These are phyloP conservation scores for Lepidium africanum DNA, from an alignment of 345 rosid species.

Conservation along the genomic window DNA sequence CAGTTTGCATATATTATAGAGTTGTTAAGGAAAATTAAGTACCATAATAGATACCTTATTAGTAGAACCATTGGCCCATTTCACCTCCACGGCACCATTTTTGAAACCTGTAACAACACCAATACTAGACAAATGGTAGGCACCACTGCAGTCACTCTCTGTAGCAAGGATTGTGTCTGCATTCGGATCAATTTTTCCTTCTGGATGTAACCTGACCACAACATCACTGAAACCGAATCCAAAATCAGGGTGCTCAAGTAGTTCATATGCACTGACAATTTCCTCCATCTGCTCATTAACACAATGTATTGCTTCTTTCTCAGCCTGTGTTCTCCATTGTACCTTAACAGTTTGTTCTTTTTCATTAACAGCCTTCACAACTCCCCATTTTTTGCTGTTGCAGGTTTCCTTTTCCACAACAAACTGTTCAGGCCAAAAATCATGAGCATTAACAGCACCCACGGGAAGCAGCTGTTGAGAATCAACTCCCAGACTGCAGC, in stretches of 20 bases:
- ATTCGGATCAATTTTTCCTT: conserved; percentile 5
- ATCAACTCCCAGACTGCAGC: conserved; percentile 44
- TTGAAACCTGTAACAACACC: conserved; percentile 68
- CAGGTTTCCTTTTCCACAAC: conserved; percentile 57
- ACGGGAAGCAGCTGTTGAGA: conserved; percentile 57
- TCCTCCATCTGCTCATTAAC: conserved; percentile 42
- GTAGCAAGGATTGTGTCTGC: conserved; percentile 20
- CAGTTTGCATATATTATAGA: not conserved
- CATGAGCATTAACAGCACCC: conserved; percentile 55
- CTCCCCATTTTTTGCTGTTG: conserved; percentile 55
- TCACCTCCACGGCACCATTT: conserved; percentile 66
- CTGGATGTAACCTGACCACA: conserved; percentile 42
- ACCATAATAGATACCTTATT: conserved; percentile 45
- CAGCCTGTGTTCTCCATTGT: conserved; percentile 43
- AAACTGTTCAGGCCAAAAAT: conserved; percentile 89
- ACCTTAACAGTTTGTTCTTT: conserved; percentile 76
- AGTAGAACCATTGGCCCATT: conserved; percentile 66
- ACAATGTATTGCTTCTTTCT: conserved; percentile 26
- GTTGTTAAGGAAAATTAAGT: not conserved
- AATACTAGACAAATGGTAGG: conserved; percentile 42
- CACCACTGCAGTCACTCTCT: conserved; percentile 21
- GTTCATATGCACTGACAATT: conserved; percentile 74
- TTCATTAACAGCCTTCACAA: conserved; percentile 54
- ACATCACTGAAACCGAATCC: conserved; percentile 62
- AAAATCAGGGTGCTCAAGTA: conserved; percentile 79